Percentiles rank a stretch among this genome's conserved stretches.
Conservation (phyloP, 176 grass and related monocot genomes). For the Triticum dicoccoides region DNA sequence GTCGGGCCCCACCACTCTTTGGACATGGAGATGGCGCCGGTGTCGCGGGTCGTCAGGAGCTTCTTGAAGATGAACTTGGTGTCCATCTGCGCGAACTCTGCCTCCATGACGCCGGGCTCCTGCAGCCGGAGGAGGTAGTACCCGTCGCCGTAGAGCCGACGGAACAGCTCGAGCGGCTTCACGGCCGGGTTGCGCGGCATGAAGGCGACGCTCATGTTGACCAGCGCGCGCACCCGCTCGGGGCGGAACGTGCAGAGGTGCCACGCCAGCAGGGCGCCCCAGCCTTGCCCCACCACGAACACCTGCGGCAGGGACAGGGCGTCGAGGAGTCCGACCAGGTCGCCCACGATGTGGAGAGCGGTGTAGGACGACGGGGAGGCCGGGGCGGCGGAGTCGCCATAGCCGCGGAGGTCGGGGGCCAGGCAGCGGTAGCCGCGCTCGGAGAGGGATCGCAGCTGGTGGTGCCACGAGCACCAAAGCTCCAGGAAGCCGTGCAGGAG, state of each 20-base stretch:
- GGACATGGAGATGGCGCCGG: slow-evolving; percentile 23
- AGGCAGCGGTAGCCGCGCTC: slow-evolving; percentile 38
- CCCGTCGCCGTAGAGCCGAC: slow-evolving; percentile 27
- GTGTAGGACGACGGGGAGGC: slow-evolving; percentile 27
- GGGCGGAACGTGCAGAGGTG: slow-evolving; percentile 40
- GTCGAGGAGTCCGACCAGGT: slow-evolving; percentile 39
- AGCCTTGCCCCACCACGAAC: slow-evolving; percentile 52
- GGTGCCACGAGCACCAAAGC: slow-evolving; percentile 47
- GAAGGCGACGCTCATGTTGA: slow-evolving; percentile 47
- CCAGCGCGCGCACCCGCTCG: slow-evolving; percentile 39
- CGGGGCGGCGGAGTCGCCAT: slow-evolving; percentile 36
- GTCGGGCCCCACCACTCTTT: slow-evolving; percentile 28
- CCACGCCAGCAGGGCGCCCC: slow-evolving; percentile 48
- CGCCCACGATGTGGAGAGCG: slow-evolving; percentile 42
- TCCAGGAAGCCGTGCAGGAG: slow-evolving; percentile 45
- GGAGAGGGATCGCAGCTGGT: slow-evolving; percentile 31
- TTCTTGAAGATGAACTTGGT: slow-evolving; percentile 31
- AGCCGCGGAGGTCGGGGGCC: slow-evolving; percentile 42
- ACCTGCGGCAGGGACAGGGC: slow-evolving; percentile 23
- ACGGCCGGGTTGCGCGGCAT: slow-evolving; percentile 34
- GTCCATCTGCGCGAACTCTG: slow-evolving; percentile 47
- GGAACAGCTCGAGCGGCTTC: slow-evolving; percentile 29
- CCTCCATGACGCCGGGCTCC: slow-evolving; percentile 46
- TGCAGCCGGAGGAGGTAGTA: slow-evolving; percentile 54
- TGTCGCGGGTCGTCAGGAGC: slow-evolving; percentile 34